Conservation (phyloP, 2,329 filamentous ascomycete species). For the Diplodia intermedia region DNA sequence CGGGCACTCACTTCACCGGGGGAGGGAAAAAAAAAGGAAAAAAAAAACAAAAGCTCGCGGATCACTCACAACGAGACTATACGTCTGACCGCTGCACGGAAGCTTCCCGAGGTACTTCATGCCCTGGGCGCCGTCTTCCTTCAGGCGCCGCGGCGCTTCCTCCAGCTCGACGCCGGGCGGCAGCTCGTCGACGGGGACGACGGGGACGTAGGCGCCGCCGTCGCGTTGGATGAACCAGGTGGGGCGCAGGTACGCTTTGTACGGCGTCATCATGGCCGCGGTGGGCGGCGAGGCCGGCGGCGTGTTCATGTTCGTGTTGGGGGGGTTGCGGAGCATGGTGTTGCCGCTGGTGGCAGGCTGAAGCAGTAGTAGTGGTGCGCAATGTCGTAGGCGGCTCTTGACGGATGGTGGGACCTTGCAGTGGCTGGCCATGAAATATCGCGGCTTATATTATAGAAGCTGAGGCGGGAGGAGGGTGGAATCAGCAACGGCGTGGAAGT, state of each 20-base stretch:
- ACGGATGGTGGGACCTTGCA: not conserved
- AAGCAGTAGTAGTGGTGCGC: not conserved
- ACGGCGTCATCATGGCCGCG: not conserved
- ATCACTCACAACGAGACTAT: not conserved
- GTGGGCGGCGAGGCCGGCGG: not conserved
- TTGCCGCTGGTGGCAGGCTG: not conserved
- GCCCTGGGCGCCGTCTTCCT: constrained; percentile 39
- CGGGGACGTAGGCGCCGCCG: constrained; percentile 46
- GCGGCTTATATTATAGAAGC: not conserved
- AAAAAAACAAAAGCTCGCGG: too few relatives aligned
- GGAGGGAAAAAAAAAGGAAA: too few relatives aligned
- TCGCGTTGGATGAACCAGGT: constrained; percentile 50
- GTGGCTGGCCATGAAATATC: not conserved
- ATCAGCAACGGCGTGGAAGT: not conserved
- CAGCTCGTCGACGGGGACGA: constrained; percentile 54
- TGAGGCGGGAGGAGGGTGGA: not conserved
- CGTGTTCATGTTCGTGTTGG: not conserved
- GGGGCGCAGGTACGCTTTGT: constrained; percentile 33
- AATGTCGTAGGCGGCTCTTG: not conserved
- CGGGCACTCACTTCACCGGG: too few relatives aligned
- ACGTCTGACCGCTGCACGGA: constrained; percentile 35
- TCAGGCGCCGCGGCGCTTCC: constrained; percentile 47
- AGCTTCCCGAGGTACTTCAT: constrained; percentile 43
- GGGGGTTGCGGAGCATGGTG: not conserved
- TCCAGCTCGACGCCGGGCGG: constrained; percentile 48